phyloP scores from a whole-genome alignment of 257 asterid species.

The Ajuga chamaepitys region DNA sequence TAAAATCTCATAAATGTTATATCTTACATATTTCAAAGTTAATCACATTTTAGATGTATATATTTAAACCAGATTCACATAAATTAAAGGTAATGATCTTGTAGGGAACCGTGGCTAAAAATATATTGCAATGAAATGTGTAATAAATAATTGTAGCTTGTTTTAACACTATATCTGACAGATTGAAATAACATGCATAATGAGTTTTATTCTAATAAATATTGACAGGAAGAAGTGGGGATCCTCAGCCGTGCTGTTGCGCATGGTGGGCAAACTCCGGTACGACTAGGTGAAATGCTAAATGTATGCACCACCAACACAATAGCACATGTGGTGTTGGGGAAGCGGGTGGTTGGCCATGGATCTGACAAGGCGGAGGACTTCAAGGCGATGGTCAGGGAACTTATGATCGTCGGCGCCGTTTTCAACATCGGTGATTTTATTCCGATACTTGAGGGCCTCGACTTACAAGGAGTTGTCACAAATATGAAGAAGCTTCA shows the following conservation, averaged over 20 bases:
- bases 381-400: slow-evolving; percentile 79
- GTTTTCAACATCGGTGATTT: slow-evolving; percentile 84
- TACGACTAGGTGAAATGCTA: slow-evolving; percentile 43
- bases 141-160: too few relatives aligned
- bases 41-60: too few relatives aligned
- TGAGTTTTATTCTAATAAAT: background rate
- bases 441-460: slow-evolving; percentile 58
- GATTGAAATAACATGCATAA: too few relatives aligned
- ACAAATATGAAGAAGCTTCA: slow-evolving; percentile 80
- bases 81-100: too few relatives aligned
- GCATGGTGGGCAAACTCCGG: slow-evolving; percentile 26
- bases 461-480: slow-evolving; percentile 73
- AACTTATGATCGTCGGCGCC: slow-evolving; percentile 72
- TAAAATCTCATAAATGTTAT: too few relatives aligned
- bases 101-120: too few relatives aligned
- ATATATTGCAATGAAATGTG: too few relatives aligned
- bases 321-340: slow-evolving; percentile 62
- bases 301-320: slow-evolving; percentile 71
- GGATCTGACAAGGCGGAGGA: slow-evolving; percentile 61
- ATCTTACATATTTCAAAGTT: too few relatives aligned
- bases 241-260: slow-evolving; percentile 46
- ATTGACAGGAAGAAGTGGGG: slow-evolving; percentile 56
- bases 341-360: slow-evolving; percentile 60
- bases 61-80: too few relatives aligned
- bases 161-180: too few relatives aligned